Base-by-base conservation (phyloP, 23 red algal genomes). In the Gracilaria vermiculophylla region DNA sequence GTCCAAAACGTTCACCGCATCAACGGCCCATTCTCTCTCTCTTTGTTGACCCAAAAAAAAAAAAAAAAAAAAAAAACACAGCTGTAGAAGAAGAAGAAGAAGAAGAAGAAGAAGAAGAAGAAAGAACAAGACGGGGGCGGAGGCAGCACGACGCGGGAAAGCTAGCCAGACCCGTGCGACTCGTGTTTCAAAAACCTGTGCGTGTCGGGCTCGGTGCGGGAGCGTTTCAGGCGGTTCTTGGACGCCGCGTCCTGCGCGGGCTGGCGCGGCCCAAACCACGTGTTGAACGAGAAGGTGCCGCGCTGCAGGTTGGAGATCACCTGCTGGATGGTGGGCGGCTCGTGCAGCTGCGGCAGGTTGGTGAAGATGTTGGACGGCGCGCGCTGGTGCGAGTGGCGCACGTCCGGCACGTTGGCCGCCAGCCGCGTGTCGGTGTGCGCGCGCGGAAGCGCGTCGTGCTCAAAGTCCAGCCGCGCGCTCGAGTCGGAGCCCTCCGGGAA, bases 191-290 rank as follows among this genome's bases (percentile, higher is more conserved):
- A 41, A 70, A 42, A 70, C 64, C n/a, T 70, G 33, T 70, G 64
- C 17, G 61, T 87, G 25, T 87, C 83, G 24, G 83, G 83, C 70
- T 87, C 83, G 2, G 83, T 87, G 32, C 71, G 66, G 19, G 83
- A 87, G 27, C 83, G 40, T 75, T 66, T 87, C 12, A 87, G 58
- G 21, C 28, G 33, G 20, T 32, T 44, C 53, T 56, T 62, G 16
- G 35, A 13, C 28, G 32, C 83, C 32, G 28, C 32, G 7, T 77
- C 70, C 28, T 32, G 14, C 35, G 34, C 76, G 0, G 31, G 41
- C 47, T 47, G 31, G 21, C 49, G 47, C 29, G 47, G 15, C 23
- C 31, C 83, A 37, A 87, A 87, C 83, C 65, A 87, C 60, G 41
- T 73, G 32, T 60, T 44, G 67, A 87, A 58, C 35, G 83, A 87